Evolutionary conservation across 345 rosid species (phyloP), one percentile per base, ranked within the genome.

Genomic region (Citrus australasica): DNA sequence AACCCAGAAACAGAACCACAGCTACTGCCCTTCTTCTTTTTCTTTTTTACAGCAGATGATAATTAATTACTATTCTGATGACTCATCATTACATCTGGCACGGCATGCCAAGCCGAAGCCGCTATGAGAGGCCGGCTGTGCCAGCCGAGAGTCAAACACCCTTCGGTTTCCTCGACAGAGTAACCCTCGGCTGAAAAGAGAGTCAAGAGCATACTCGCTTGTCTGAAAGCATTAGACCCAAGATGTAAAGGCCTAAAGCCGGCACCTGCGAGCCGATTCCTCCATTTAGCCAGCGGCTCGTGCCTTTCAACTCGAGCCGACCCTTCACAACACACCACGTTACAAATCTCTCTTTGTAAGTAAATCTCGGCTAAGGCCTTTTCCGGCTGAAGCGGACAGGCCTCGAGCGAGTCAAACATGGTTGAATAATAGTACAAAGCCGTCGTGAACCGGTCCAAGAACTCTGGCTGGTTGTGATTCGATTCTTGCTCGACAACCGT

Each of bases 401-500:
- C 93, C 71, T 93, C 95, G 2, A 95, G 87, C 53, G 98, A 95
- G 78, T 93, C 98, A 72, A 95, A 93, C 88, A 95, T 69, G 9
- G 91, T 92, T 67, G 98, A 95, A 82, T 95, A 95, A 75, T 95
- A 95, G 58, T 92, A 80, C 51, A 95, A 83, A 2, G 98, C 87
- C 67, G 88, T 92, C 14, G 90, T 90, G 79, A 95, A 92, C 78
- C 98, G 85, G 78, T 93, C 94, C 68, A 92, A 25, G 80, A 93
- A 93, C 7, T 76, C 82, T 56, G 85, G 69, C 60, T 90, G 93
- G 84, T 95, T 93, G 77, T 95, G 98, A 68, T 85, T 86, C 61
- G 95, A 91, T 83, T 95, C 98, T 62, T 95, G 97, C 79, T 95
- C 98, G 6, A 92, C 94, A 14, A 92, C 83, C 0, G 97, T 93